Conservation (phyloP, 2,329 filamentous ascomycete species). For the Fusarium setosum region DNA sequence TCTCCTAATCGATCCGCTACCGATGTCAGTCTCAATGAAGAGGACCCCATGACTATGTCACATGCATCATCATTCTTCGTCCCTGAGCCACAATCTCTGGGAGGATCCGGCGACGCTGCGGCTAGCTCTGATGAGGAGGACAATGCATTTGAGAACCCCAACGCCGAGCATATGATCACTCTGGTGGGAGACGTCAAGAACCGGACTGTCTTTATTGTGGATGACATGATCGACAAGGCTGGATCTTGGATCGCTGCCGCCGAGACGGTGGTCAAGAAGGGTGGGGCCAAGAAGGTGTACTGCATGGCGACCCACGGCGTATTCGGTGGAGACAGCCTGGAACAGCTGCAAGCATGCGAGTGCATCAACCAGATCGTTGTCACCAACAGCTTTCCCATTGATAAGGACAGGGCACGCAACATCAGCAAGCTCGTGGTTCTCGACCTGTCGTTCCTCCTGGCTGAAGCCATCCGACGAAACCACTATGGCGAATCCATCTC, state of each 20-base stretch:
- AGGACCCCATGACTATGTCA: constrained; percentile 85
- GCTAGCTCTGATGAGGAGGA: constrained; percentile 92
- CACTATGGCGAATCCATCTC: constrained; percentile 92
- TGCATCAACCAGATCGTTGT: constrained; percentile 95
- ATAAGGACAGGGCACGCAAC: constrained; percentile 75
- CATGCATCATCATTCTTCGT: constrained; percentile 85
- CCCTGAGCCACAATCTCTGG: constrained; percentile 74
- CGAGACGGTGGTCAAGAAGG: constrained; percentile 94
- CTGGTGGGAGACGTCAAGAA: constrained; percentile 95
- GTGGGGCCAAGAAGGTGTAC: constrained; percentile 92
- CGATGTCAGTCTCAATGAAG: constrained; percentile 73
- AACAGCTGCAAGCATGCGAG: constrained; percentile 90
- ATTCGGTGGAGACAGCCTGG: constrained; percentile 89
- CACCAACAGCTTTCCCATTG: constrained; percentile 96
- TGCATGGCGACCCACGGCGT: constrained; percentile 97
- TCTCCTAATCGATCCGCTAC: constrained; percentile 79
- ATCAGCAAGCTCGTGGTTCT: constrained; percentile 89
- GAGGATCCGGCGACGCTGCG: constrained; percentile 86
- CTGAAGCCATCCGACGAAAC: constrained; percentile 94
- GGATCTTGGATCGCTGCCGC: constrained; percentile 97
- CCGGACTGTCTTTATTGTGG: constrained; percentile 91
- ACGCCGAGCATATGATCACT: constrained; percentile 93
- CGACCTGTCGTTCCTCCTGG: constrained; percentile 86
- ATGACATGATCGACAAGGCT: constrained; percentile 99
- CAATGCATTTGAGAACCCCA: constrained; percentile 82